phyloP scores from a whole-genome alignment of 73 alveolate genomes.

The Durusdinium trenchii region DNA sequence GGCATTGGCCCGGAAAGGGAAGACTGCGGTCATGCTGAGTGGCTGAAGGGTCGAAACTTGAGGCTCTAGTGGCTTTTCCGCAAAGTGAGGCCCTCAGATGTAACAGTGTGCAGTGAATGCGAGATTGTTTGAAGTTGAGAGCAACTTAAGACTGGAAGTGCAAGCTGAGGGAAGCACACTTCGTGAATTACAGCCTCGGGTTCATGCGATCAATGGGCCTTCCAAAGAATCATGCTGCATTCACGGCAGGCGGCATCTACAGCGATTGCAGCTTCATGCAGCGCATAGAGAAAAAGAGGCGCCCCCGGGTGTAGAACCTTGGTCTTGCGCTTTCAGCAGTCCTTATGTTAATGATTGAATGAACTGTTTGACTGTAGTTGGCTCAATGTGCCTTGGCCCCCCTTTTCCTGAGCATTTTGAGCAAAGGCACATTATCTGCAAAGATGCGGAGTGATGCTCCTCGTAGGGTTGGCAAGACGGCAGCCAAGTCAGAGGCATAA shows the following conservation, averaged over 20 bases:
- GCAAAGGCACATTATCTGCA: conserved; percentile 40
- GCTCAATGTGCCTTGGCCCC: not conserved
- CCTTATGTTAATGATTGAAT: not conserved
- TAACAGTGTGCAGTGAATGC: not conserved
- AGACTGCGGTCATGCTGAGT: too few species aligned
- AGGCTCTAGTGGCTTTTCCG: too few species aligned
- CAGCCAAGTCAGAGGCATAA: conserved; percentile 5
- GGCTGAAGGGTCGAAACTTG: too few species aligned
- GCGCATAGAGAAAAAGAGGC: conserved; percentile 29
- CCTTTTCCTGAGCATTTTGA: not conserved
- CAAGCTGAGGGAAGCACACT: not conserved
- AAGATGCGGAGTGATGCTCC: not conserved
- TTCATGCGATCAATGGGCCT: too few species aligned
- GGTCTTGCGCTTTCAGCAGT: not conserved
- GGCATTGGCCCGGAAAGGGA: too few species aligned
- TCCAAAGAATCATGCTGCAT: too few species aligned
- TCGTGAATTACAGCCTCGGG: conserved; percentile 40
- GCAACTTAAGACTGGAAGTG: not conserved
- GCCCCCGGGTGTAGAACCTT: conserved; percentile 58
- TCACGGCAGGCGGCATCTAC: not conserved
- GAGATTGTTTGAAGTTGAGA: too few species aligned
- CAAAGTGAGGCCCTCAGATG: not conserved
- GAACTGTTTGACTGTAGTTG: too few species aligned
- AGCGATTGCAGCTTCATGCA: conserved; percentile 34
- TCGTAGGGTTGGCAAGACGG: not conserved